A percentile compares a stretch with the other conserved stretches of the same genome.
Evolutionary conservation across 1,139 yeast genomes (phyloP).

Genomic region (Nadsonia starkeyi-henricii): DNA sequence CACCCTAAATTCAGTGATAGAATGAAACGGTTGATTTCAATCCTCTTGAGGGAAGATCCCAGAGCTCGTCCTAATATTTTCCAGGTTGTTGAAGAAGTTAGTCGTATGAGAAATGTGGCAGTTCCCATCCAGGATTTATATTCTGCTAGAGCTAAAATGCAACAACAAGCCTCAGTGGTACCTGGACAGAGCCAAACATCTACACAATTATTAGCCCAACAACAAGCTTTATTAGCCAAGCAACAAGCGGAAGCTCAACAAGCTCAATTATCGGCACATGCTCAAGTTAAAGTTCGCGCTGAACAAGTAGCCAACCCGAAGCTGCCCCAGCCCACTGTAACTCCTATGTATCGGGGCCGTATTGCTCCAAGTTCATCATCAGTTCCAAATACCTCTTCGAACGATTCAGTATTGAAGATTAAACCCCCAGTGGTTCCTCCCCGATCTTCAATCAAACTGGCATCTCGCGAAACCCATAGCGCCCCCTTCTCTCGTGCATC

Average conservation of each 20-base stretch:
- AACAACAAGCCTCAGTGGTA: slow-evolving; percentile 10
- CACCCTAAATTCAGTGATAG: slow-evolving; percentile 28
- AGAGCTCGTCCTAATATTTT: slow-evolving; percentile 72
- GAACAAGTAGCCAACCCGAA: background rate
- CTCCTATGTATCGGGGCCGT: slow-evolving; percentile 4
- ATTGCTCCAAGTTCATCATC: background rate
- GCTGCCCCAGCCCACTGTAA: slow-evolving; percentile 1
- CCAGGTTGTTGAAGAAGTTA: slow-evolving; percentile 62
- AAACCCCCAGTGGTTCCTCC: slow-evolving; percentile 4
- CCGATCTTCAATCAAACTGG: background rate
- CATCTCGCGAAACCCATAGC: background rate
- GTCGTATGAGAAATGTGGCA: slow-evolving; percentile 37
- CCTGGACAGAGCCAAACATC: slow-evolving; percentile 7
- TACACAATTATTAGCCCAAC: slow-evolving; percentile 4
- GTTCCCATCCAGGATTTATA: slow-evolving; percentile 35
- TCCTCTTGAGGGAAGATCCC: slow-evolving; percentile 70
- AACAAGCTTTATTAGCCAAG: slow-evolving; percentile 2
- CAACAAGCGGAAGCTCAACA: slow-evolving; percentile 6
- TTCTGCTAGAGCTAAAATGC: slow-evolving; percentile 9
- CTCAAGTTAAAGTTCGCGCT: slow-evolving; percentile 1
- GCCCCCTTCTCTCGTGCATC: background rate
- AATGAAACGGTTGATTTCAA: slow-evolving; percentile 43
- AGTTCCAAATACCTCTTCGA: background rate
- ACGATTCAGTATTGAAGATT: background rate
- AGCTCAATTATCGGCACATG: slow-evolving; percentile 2